Evolutionary conservation across 345 rosid species (phyloP).

Genomic region (Arabidopsis suecica): DNA sequence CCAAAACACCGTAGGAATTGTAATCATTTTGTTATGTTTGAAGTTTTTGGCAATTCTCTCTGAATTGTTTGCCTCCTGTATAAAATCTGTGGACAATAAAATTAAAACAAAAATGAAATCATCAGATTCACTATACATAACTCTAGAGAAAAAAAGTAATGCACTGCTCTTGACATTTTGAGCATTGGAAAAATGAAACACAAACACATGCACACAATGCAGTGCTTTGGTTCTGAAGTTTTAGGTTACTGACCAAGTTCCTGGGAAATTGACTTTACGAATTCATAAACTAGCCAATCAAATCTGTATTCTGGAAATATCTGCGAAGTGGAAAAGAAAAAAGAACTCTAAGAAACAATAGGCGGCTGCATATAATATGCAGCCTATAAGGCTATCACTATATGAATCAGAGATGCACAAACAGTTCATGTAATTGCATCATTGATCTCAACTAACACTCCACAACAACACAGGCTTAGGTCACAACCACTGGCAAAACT

Average conservation of each 20-base stretch:
- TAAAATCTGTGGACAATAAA: conserved; percentile 62
- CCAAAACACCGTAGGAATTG: conserved; percentile 74
- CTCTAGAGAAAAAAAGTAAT: not conserved
- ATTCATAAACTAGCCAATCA: conserved; percentile 79
- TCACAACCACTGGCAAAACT: conserved; percentile 11
- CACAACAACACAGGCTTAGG: conserved; percentile 17
- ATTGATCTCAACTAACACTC: conserved; percentile 1
- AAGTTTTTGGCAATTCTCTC: conserved; percentile 76
- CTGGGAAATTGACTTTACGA: conserved; percentile 59
- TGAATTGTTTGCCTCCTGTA: conserved; percentile 80
- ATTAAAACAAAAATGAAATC: not conserved
- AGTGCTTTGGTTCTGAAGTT: conserved; percentile 12
- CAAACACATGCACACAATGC: not conserved
- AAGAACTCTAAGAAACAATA: conserved; percentile 7
- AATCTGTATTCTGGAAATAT: conserved; percentile 85
- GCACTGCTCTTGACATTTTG: not conserved
- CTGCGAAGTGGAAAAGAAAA: conserved; percentile 51
- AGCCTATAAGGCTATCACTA: not conserved
- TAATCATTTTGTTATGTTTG: conserved; percentile 56
- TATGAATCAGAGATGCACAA: conserved; percentile 16
- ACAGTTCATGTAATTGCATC: conserved; percentile 18
- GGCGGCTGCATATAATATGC: conserved; percentile 7
- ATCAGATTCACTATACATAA: conserved; percentile 7
- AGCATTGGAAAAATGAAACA: conserved; percentile 2
- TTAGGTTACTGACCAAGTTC: conserved; percentile 78